Evolutionary conservation across 1,139 yeast genomes (phyloP).

Genomic region (Hyphopichia fennica): DNA sequence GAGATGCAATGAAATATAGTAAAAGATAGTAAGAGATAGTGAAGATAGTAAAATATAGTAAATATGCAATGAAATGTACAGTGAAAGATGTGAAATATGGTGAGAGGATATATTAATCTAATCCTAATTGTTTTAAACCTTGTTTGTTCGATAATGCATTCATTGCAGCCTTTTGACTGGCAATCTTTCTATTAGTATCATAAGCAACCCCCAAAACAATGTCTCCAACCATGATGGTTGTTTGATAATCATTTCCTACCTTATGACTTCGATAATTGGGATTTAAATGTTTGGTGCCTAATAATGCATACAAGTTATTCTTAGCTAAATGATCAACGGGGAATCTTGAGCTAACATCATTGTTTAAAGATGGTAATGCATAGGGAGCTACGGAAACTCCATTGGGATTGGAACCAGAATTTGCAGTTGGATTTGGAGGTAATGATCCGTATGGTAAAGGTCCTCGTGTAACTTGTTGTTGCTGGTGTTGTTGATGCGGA

Average conservation of each 20-base stretch:
- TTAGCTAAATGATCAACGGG: slow-evolving; percentile 22
- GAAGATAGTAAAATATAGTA: too few relatives aligned
- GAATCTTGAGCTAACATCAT: slow-evolving; percentile 1
- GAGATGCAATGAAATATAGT: too few relatives aligned
- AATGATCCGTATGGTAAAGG: slow-evolving; percentile 4
- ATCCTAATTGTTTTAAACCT: slow-evolving; percentile 17
- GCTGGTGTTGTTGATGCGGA: background rate
- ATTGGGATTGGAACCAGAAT: background rate
- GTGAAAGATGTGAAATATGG: too few relatives aligned
- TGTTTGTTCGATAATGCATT: slow-evolving; percentile 24
- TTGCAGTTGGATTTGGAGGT: slow-evolving; percentile 4
- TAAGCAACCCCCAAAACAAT: slow-evolving; percentile 32
- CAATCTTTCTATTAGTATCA: slow-evolving; percentile 28
- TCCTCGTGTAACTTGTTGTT: background rate
- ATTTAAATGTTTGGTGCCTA: slow-evolving; percentile 21
- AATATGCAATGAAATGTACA: too few relatives aligned
- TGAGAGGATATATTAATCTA: too few relatives aligned
- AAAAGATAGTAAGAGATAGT: too few relatives aligned
- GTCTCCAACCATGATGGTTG: slow-evolving; percentile 25
- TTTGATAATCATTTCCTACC: slow-evolving; percentile 20
- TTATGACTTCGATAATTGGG: slow-evolving; percentile 21
- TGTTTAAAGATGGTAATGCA: slow-evolving; percentile 1
- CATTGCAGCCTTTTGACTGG: slow-evolving; percentile 33
- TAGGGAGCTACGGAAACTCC: background rate
- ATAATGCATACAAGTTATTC: slow-evolving; percentile 25